Evolutionary conservation across 352 stramenopile species (phyloP).

Genomic region (Achlya hypogyna): DNA sequence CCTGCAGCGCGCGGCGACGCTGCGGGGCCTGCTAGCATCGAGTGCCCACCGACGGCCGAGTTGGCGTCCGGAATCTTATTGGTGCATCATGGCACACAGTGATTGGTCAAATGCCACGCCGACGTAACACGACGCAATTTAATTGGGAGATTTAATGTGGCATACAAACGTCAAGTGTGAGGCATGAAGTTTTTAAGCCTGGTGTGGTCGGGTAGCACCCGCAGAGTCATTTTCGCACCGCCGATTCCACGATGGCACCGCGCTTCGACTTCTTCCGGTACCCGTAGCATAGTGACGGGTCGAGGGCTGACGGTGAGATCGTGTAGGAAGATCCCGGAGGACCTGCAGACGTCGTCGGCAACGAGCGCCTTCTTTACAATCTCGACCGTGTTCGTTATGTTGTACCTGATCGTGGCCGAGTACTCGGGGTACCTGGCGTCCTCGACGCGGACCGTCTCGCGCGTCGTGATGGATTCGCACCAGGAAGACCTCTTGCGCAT

Average conservation of each 20-base stretch:
- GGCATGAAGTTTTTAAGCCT: not conserved
- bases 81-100: no score
- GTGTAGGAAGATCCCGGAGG: conserved; percentile 61
- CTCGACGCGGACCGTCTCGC: conserved; percentile 35
- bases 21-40: no score
- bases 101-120: no score
- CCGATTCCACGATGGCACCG: not conserved
- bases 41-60: no score
- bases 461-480: conserved; percentile 60
- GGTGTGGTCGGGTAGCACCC: not conserved
- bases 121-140: no score
- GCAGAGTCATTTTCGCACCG: not conserved
- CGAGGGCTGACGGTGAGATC: not conserved
- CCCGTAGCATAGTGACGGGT: conserved; percentile 16
- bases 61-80: no score
- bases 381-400: conserved; percentile 49
- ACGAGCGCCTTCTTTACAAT: conserved; percentile 61
- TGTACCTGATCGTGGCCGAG: conserved; percentile 40
- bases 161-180: not conserved
- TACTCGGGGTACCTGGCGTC: conserved; percentile 41
- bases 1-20: no score
- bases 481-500: conserved; percentile 74
- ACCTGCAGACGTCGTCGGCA: conserved; percentile 51
- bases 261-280: conserved; percentile 57
- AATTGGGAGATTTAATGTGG: no score